A percentile compares a stretch with the other conserved stretches of the same genome.
Evolutionary conservation across 1,284 basidiomycete species (phyloP).

Genomic region (Apiotrichum veenhuisii): DNA sequence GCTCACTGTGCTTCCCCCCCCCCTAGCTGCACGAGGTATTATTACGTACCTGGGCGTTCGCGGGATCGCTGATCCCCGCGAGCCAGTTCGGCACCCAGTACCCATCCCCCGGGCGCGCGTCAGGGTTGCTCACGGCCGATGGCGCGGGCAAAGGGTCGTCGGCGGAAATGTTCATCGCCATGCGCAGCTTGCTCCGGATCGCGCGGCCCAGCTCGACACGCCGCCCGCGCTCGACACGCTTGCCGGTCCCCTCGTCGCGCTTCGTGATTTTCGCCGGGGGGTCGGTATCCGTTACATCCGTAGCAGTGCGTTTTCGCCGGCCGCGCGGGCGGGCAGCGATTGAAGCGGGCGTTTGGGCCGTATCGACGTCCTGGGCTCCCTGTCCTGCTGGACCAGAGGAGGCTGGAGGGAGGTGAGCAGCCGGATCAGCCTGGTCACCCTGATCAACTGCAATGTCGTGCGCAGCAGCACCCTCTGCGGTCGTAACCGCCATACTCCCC

Average conservation of each 20-base stretch:
- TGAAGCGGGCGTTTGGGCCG: too few relatives aligned
- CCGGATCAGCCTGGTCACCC: too few relatives aligned
- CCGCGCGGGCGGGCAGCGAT: too few relatives aligned
- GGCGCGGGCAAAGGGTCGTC: slow-evolving; percentile 22
- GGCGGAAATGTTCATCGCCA: slow-evolving; percentile 21
- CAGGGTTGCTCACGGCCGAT: neutral
- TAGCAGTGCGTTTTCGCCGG: too few relatives aligned
- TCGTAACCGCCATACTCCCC: too few relatives aligned
- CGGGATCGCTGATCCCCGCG: slow-evolving; percentile 11
- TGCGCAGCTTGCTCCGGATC: slow-evolving; percentile 23
- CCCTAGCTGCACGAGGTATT: too few relatives aligned
- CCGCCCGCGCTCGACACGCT: slow-evolving; percentile 17
- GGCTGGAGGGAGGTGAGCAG: too few relatives aligned
- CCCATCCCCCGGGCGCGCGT: neutral
- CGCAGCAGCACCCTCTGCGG: too few relatives aligned
- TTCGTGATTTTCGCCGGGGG: neutral
- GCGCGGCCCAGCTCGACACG: slow-evolving; percentile 21
- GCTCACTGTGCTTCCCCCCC: too few relatives aligned
- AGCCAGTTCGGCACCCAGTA: slow-evolving; percentile 24
- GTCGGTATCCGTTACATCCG: neutral
- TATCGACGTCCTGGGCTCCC: too few relatives aligned
- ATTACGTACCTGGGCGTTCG: slow-evolving; percentile 20
- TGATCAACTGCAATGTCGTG: too few relatives aligned
- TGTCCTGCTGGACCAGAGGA: too few relatives aligned
- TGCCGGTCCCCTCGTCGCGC: slow-evolving; percentile 18